These are phyloP conservation scores for Hypomyces perniciosus DNA, from an alignment of 2,329 filamentous ascomycete species.

Conservation along the genomic window DNA sequence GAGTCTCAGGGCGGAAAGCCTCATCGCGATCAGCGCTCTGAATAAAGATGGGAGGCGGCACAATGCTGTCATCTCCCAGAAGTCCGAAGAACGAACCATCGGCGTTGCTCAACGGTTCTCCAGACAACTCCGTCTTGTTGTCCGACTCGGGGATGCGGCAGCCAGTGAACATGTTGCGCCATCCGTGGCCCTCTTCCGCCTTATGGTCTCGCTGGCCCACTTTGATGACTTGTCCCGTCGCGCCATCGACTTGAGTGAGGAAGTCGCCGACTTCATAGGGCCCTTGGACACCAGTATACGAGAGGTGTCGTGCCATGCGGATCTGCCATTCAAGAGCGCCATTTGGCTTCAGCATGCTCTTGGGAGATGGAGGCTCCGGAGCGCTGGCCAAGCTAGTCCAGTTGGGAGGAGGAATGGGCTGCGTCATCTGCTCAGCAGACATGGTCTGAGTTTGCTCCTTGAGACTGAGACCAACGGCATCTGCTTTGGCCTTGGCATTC, in stretches of 20 bases:
- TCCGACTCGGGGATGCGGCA: neutral
- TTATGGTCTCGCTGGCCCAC: conserved; percentile 8
- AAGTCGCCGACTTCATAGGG: conserved; percentile 20
- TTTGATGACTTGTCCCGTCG: conserved; percentile 12
- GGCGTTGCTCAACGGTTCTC: conserved; percentile 6
- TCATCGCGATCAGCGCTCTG: no score
- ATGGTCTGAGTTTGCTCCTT: neutral
- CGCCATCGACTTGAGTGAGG: conserved; percentile 17
- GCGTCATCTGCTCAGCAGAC: neutral
- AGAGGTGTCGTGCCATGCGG: conserved; percentile 16
- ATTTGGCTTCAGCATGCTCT: conserved; percentile 5
- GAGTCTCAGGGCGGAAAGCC: no score
- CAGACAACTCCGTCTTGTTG: conserved; percentile 7
- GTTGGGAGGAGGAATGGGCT: neutral
- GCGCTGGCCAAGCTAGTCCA: neutral
- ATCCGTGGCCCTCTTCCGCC: conserved; percentile 7
- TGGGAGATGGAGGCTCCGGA: conserved; percentile 5
- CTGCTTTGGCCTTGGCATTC: neutral
- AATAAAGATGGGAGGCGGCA: no score
- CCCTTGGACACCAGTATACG: conserved; percentile 10
- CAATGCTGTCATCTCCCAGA: no score
- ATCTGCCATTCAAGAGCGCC: conserved; percentile 14
- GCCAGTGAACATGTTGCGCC: conserved; percentile 13
- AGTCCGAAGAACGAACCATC: neutral
- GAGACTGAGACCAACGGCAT: neutral